Conservation (phyloP, 805 yeast genomes). For the Torulaspora delbrueckii region DNA sequence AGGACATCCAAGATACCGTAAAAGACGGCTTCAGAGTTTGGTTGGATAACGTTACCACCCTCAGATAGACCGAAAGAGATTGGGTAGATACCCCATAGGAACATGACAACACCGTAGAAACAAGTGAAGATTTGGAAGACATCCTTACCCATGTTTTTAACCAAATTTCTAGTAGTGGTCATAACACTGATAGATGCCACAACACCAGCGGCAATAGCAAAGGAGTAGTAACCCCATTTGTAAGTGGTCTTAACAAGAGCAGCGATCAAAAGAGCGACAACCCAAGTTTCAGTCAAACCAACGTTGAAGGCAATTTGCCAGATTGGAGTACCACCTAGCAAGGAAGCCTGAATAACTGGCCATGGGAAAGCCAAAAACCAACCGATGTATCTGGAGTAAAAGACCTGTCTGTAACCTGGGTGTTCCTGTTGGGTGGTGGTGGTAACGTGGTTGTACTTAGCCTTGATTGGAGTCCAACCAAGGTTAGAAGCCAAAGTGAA, state of each 20-base stretch:
- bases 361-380: conserved; percentile 50
- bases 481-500: conserved; percentile 57
- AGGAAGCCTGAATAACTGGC: conserved; percentile 39
- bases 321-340: conserved; percentile 26
- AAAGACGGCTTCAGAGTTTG: conserved; percentile 55
- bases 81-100: conserved; percentile 43
- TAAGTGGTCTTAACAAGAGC: conserved; percentile 42
- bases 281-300: conserved; percentile 39
- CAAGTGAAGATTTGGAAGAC: conserved; percentile 26
- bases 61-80: conserved; percentile 38
- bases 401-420: conserved; percentile 48
- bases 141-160: conserved; percentile 20
- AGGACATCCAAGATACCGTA: conserved; percentile 54
- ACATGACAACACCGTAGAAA: conserved; percentile 26
- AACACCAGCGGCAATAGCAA: conserved; percentile 31
- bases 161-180: conserved; percentile 27
- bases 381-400: conserved; percentile 53
- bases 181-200: conserved; percentile 21
- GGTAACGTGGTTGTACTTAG: conserved; percentile 47
- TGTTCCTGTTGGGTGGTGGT: conserved; percentile 27
- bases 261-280: conserved; percentile 44
- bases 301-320: conserved; percentile 30
- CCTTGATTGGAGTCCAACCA: conserved; percentile 48
- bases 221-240: conserved; percentile 50
- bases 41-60: conserved; percentile 58